Evolutionary conservation across 75 land plant species (phyloP), one percentile per base, ranked within the genome.

Genomic region (Isoetes taiwanensis): DNA sequence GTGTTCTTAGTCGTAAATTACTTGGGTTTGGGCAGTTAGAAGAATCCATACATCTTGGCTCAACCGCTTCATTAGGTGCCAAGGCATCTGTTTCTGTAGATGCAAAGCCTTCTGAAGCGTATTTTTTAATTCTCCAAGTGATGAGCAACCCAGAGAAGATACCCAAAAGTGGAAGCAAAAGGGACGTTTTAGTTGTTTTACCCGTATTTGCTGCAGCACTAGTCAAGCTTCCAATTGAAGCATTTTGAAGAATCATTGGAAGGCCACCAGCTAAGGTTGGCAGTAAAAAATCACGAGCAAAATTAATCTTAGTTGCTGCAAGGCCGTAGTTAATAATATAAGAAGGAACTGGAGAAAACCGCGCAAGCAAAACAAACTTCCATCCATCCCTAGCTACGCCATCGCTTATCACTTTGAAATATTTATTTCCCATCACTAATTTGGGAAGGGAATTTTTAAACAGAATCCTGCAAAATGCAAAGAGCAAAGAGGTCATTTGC

Each of bases 311-410:
- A 12, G 94, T 90, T 0, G 97, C 97, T 59, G 97, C 97, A 19
- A 90, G 65, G 6, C 73, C 81, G 56, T 90, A 90, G 39, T 90
- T 90, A 55, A 90, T 86, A 34, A 90, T 65, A 53, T 90, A 90
- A 3, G 97, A 90, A 2, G 97, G 97, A 9, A 83, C 63, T 1
- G 97, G 97, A 24, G 96, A 86, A 58, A 90, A 90, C 5, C 97
- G 94, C 5, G 97, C 97, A 26, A 90, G 80, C 11, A 90, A 67
- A 26, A 90, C 97, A 43, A 90, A 90, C 67, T 59, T 86, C 97
- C 97, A 90, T 4, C 97, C 97, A 60, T 90, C 97, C n/a, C 70
- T 64, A 38, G 78, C 84, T 23, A 90, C 97, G 43, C 97, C 97
- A 57, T 70, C 67, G 5, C 70, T 67, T 3, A 90, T 69, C 4